Evolutionary conservation across 805 yeast species (phyloP), one percentile per base, ranked within the genome.

Genomic region (Ogataea chonburiensis): DNA sequence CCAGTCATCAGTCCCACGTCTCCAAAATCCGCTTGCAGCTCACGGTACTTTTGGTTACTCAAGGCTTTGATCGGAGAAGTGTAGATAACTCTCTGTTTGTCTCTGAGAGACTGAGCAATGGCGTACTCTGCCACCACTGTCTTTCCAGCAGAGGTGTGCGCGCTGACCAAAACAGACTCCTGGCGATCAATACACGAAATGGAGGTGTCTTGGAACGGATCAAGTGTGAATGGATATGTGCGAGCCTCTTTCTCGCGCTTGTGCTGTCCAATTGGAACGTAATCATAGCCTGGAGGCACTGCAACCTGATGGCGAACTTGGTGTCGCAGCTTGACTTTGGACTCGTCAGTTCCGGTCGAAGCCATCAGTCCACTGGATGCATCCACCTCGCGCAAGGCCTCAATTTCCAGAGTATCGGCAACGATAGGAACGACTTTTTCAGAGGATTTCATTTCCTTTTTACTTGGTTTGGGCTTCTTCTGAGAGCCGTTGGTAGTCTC

Each of bases 1-100:
- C 99, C 99, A 9, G 99, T 93, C 95, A 93, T 93, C 43, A 93
- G 73, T 33, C 99, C 99, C 19, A 93, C 98, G 60, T 93, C 98
- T 15, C 93, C 91, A 68, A 93, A 86, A 54, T 89, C 95, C 2
- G 95, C 95, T 39, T 81, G 69, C 49, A 93, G 69, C 60, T 89
- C 98, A 66, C 98, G 76, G 56, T 86, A 89, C 56, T 89, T 89
- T 64, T 89, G 98, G 60, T 89, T 89, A 52, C 95, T 85, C 60
- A 89, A 73, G 0, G 97, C 97, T 59, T 89, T 89, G 58, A 89
- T 89, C 4, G 97, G 97, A 4, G 96, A 88, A 0, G 97, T 89
- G 57, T 89, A 89, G 43, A 89, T 89, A 35, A 89, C 97, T 60
- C 97, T 76, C 62, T 89, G 96, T 55, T 88, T 88, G 34, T 83